Evolutionary conservation across 2,329 filamentous ascomycete species (phyloP), one percentile per base, ranked within the genome.

Genomic region (Hirsutella rhossiliensis): DNA sequence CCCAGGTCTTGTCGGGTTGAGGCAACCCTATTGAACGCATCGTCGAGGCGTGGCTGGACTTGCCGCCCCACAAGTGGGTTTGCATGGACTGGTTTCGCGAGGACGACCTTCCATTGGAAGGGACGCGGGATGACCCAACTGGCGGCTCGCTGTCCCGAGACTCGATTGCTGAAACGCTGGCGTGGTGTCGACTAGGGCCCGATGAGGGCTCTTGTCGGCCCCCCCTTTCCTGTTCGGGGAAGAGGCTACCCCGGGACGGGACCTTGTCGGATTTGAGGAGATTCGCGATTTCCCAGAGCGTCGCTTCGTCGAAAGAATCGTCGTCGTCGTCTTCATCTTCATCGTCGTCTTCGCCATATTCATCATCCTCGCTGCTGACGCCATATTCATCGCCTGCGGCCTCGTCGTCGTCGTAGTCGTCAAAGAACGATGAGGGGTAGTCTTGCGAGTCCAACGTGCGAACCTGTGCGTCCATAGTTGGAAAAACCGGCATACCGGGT

Each of bases 201-300:
- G 30, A 34, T 8, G 40, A 23, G 2, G 40, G 19, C 3, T 17
- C 30, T 29, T 19, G 12, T 15, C 15, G 31, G 17, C 17, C 5
- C 11, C 17, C 4, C 12, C 23, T 51, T 51, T 17, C 44, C 11
- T 60, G 56, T 41, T 62, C 55, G 11, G 68, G 69, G 17, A 76
- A 56, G 9, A 78, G 56, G 51, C 71, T 78, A 37, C 71, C 54
- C 50, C 65, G 71, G 12, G 73, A 72, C 4, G 74, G 73, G 5
- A 78, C 59, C 41, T 69, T 57, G 44, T 71, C 67, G 2, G 69
- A 65, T 56, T 72, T 70, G 11, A 81, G 62, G 36, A 81, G 63
- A 47, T 65, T 76, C 46, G 76, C 77, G 59, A 82, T 81, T 54
- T 81, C 76, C 73, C 75, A 80, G 23, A 81, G 61, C 1, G 75